Base-by-base conservation (phyloP, 2,329 filamentous ascomycete species). In the Dactylellina drechsleri region DNA sequence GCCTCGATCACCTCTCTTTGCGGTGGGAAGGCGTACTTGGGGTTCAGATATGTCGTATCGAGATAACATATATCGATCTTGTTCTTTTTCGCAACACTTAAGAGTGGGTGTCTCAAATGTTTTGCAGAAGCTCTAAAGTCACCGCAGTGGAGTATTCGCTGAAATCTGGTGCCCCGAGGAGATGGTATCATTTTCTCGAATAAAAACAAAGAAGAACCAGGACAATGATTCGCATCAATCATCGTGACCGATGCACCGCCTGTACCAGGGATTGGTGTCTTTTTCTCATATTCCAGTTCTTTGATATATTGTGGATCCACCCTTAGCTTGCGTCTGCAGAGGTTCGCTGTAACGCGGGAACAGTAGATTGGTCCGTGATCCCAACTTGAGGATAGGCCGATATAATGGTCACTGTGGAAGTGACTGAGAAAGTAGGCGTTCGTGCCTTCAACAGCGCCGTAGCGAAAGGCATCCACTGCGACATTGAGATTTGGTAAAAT, bases 391-490 rank as follows among this genome's bases (percentile, higher is more conserved):
- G 92, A 95, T 10, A 99, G 84, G 1, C 95, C 95, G 40, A 97
- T 89, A 79, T 99, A 99, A 81, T 99, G 95, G 81, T 99, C 95
- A 79, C 93, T 97, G 82, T 99, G 95, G 78, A 98, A 99, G 81
- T 99, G 95, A 79, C 93, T 97, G 10, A 99, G 86, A 78, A 99
- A 99, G 81, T 99, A 99, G 0, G 94, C 95, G 64, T 91, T 90
- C 81, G 93, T 97, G 0, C 92, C 93, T 80, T 96, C 87, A 0
- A 99, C 92, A 2, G 93, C 92, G 1, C 95, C 95, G 80, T 98
- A 99, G 18, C 94, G 89, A 80, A 99, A 97, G 0, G 95, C 95
- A 82, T 99, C 95, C 0, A 99, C 95, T 70, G 92, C 96, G 62
- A 98, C 96, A 77, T 87, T 92, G 79, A 97, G 91, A 0, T 92